Conservation (phyloP, 495 filamentous ascomycete species). For the Extremus antarcticus region DNA sequence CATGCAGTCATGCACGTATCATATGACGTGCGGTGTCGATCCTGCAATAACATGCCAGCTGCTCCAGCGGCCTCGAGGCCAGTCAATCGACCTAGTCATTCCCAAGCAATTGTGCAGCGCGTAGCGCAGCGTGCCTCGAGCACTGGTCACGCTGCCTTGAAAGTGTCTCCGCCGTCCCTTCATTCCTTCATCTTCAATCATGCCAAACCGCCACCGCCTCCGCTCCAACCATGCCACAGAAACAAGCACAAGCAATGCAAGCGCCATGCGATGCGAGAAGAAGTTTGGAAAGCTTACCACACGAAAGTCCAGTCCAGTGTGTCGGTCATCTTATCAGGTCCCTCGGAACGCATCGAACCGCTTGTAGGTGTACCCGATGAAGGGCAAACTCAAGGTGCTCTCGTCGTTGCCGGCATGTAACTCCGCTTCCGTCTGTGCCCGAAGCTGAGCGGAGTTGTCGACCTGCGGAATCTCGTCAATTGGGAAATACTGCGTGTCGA, state of each 20-base stretch:
- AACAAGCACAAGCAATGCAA: background rate
- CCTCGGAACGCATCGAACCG: constrained; percentile 75
- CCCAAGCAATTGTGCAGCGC: too few species aligned
- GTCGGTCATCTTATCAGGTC: constrained; percentile 1
- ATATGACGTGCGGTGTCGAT: background rate
- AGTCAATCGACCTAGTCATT: too few species aligned
- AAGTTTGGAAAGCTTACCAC: background rate
- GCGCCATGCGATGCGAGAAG: background rate
- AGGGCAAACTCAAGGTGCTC: constrained; percentile 85
- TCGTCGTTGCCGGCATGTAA: constrained; percentile 44
- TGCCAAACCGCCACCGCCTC: too few species aligned
- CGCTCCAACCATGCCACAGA: background rate
- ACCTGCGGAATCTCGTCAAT: constrained; percentile 95
- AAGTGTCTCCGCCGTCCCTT: too few species aligned
- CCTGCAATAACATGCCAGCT: background rate
- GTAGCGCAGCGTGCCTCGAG: background rate
- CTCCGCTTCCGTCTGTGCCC: constrained; percentile 46
- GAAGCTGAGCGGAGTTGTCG: constrained; percentile 62
- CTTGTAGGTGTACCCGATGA: constrained; percentile 98
- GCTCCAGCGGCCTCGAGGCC: background rate
- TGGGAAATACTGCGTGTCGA: constrained; percentile 97
- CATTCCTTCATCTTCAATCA: too few species aligned
- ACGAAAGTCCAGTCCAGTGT: background rate
- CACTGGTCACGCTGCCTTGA: too few species aligned
- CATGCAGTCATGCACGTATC: background rate